Conservation (phyloP, 2,329 filamentous ascomycete genomes). For the Albophoma yamanashiensis region DNA sequence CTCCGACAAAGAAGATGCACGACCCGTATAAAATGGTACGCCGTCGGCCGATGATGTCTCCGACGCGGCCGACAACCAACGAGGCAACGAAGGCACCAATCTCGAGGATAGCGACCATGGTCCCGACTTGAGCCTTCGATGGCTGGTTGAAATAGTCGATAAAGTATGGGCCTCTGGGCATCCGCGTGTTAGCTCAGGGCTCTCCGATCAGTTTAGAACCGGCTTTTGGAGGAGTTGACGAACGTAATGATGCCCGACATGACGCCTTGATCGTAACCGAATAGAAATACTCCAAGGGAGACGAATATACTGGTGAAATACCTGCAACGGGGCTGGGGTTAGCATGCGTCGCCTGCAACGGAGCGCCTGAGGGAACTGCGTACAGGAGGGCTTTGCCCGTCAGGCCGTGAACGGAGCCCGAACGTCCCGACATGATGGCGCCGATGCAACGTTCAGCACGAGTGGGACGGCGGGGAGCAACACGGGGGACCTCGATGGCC, state of each 20-base stretch:
- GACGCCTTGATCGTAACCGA: slow-evolving; percentile 83
- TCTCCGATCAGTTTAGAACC: background rate
- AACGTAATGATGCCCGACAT: slow-evolving; percentile 69
- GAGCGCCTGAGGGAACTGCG: slow-evolving; percentile 7
- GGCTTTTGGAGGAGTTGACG: background rate
- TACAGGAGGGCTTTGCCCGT: slow-evolving; percentile 93
- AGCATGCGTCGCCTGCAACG: slow-evolving; percentile 4
- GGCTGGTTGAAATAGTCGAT: slow-evolving; percentile 89
- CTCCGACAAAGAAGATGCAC: slow-evolving; percentile 74
- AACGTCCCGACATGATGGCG: slow-evolving; percentile 75
- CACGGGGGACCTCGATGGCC: slow-evolving; percentile 71
- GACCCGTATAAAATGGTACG: slow-evolving; percentile 91
- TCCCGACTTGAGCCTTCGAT: slow-evolving; percentile 77
- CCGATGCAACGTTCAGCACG: slow-evolving; percentile 62
- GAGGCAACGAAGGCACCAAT: slow-evolving; percentile 88
- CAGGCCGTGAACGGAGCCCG: slow-evolving; percentile 73
- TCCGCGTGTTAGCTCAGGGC: slow-evolving; percentile 10
- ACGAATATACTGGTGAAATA: slow-evolving; percentile 94
- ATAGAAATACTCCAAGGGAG: slow-evolving; percentile 76
- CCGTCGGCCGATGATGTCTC: slow-evolving; percentile 82
- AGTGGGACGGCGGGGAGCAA: slow-evolving; percentile 51
- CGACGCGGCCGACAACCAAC: slow-evolving; percentile 73
- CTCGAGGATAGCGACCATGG: slow-evolving; percentile 96
- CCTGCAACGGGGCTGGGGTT: slow-evolving; percentile 30
- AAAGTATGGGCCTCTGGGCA: slow-evolving; percentile 70